Evolutionary conservation across 371 early-diverging fungal species (phyloP).

Genomic region (Mortierella sp.): DNA sequence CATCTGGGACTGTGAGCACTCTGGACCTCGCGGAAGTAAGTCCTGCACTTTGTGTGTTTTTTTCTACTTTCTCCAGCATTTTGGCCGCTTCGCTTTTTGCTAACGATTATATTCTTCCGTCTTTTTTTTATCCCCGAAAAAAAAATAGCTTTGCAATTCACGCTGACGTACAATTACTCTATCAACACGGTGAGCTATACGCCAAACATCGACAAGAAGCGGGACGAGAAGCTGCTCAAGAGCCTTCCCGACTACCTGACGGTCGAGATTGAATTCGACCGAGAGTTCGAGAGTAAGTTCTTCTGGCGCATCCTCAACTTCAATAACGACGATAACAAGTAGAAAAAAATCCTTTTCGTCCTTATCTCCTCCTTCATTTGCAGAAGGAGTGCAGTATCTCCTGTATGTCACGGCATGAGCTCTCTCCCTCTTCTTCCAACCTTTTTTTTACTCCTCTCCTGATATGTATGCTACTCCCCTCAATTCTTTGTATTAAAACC

Average conservation of each 20-base stretch:
- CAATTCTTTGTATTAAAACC: not conserved
- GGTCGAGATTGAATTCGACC: slow-evolving; percentile 41
- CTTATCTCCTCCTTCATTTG: not conserved
- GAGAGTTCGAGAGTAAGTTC: slow-evolving; percentile 39
- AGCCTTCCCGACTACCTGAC: slow-evolving; percentile 46
- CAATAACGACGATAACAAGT: slow-evolving; percentile 29
- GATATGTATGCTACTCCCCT: not conserved
- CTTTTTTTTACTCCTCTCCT: not conserved
- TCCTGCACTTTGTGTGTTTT: not conserved
- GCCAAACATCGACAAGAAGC: slow-evolving; percentile 23
- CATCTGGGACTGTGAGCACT: slow-evolving; percentile 49
- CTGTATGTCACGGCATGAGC: too few relatives aligned
- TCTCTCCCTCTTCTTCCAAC: not conserved
- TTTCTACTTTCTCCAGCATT: not conserved
- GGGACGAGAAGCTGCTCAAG: slow-evolving; percentile 26
- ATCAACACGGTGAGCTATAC: slow-evolving; percentile 25
- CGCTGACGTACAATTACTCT: slow-evolving; percentile 34
- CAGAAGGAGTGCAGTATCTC: too few relatives aligned
- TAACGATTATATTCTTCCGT: too few relatives aligned
- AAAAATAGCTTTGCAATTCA: slow-evolving; percentile 38
- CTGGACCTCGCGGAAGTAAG: slow-evolving; percentile 49
- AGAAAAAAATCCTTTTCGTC: not conserved
- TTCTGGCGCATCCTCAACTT: slow-evolving; percentile 49
- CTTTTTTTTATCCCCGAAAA: too few relatives aligned
- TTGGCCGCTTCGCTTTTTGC: too few relatives aligned